A percentile compares a stretch with the other conserved stretches of the same genome.
Evolutionary conservation across 2,329 filamentous ascomycete species (phyloP).

Genomic region (Mollisiaceae sp.): DNA sequence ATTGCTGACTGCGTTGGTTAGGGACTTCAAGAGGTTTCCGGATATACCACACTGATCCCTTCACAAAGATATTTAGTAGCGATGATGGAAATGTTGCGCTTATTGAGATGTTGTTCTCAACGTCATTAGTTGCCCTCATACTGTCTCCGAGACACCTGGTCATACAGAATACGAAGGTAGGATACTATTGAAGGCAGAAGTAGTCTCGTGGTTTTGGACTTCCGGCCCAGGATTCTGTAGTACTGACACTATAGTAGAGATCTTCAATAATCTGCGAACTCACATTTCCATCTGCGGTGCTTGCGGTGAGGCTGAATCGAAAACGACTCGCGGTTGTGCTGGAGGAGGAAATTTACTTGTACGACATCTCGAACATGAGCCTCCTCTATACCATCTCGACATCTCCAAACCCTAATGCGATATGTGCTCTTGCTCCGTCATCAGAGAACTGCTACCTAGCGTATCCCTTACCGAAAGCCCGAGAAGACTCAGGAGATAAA

Average conservation of each 20-base stretch:
- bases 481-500: conserved; percentile 60
- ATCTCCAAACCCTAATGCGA: conserved; percentile 88
- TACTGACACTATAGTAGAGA: conserved; percentile 49
- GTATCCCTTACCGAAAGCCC: conserved; percentile 82
- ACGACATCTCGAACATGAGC: conserved; percentile 99
- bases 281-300: conserved; percentile 94
- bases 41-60: conserved; percentile 96
- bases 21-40: conserved; percentile 93
- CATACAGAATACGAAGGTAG: conserved; percentile 96
- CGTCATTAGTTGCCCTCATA: conserved; percentile 91
- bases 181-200: background rate
- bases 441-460: conserved; percentile 96
- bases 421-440: conserved; percentile 90
- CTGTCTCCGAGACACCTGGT: conserved; percentile 89
- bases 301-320: conserved; percentile 91
- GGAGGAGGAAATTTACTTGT: conserved; percentile 96
- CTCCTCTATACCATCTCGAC: conserved; percentile 91
- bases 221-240: background rate
- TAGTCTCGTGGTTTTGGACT: background rate
- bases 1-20: conserved; percentile 45
- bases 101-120: conserved; percentile 98
- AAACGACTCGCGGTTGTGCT: conserved; percentile 92
- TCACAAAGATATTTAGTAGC: conserved; percentile 92
- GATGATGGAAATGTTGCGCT: conserved; percentile 95
- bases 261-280: conserved; percentile 94